A percentile compares a stretch with the other conserved stretches of the same genome.
phyloP scores from a whole-genome alignment of 371 early-diverging fungal genomes.

The Hamiltosporidium tvaerminnensis region DNA sequence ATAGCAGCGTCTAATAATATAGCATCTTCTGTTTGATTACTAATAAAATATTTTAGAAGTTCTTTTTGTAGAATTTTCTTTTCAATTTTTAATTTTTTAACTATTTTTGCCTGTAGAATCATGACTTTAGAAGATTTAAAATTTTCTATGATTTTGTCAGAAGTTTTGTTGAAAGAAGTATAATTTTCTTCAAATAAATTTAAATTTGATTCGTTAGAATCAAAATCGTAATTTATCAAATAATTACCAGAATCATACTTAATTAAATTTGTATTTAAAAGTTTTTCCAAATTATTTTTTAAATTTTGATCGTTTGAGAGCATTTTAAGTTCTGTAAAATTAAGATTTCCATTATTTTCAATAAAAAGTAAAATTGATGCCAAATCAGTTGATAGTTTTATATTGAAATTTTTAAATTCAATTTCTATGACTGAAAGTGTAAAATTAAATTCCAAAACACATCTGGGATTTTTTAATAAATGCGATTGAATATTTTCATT shows the following conservation, averaged over 20 bases:
- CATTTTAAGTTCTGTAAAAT: background rate
- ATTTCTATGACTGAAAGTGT: slow-evolving; percentile 15
- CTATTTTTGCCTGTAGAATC: background rate
- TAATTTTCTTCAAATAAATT: background rate
- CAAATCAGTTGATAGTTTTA: slow-evolving; percentile 10
- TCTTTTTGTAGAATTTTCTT: background rate
- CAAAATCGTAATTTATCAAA: background rate
- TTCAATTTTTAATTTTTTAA: background rate
- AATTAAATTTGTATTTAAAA: background rate
- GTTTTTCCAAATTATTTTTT: background rate
- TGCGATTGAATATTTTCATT: too few relatives aligned
- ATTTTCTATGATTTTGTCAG: background rate
- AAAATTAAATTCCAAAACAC: background rate
- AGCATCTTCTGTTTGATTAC: background rate
- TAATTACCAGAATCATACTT: background rate
- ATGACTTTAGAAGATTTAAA: background rate
- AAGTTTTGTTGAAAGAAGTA: background rate
- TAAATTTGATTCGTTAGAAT: background rate
- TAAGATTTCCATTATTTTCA: background rate
- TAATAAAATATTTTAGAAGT: too few relatives aligned
- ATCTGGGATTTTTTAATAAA: slow-evolving; percentile 5
- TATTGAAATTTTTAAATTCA: slow-evolving; percentile 16
- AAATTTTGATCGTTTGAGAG: background rate
- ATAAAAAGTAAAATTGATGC: slow-evolving; percentile 11
- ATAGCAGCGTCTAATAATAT: background rate